Base-by-base conservation (phyloP, 2,329 filamentous ascomycete species). In the Xylariaceae sp. region DNA sequence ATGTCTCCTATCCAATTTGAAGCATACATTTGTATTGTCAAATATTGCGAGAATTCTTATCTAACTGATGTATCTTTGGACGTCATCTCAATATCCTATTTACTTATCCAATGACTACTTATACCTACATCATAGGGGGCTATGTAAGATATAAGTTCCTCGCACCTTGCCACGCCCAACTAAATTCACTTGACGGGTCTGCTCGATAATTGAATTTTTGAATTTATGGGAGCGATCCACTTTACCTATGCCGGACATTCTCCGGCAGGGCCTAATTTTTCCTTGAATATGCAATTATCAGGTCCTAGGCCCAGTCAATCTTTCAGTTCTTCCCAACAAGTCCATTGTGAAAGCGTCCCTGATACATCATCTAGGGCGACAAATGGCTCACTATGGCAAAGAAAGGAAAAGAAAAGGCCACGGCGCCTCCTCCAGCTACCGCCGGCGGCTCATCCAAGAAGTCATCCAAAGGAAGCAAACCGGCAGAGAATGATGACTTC, bases 351-450 rank as follows among this genome's bases (percentile, higher is more conserved):
- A n/a, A 21, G 19, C 18, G 29, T 23, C 29, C 18, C 29, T 42
- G 10, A 37, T n/a, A 26, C 44, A 46, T 19, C 44, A 46, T 19
- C 12, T 20, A 42, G 26, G 20, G 47, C 23, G 7, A 19, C 57
- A 52, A 63, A 67, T 67, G 65, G 60, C 61, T 66, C 53, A 67
- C 32, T 45, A 82, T 82, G 80, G 78, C 73, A 32, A 82, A 82
- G 67, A 83, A 83, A 67, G 79, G 77, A 29, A 84, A 84, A 63
- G 79, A 74, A 41, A 81, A 81, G 72, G 75, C 73, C 56, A 67
- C 74, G 46, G 66, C 75, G 48, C 70, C 76, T 47, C 67, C 73
- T 40, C 69, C 71, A 14, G 61, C 66, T 9, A 62, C 70, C 48
- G 56, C 67, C 14, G 62, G 64, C 44, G 53, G 65, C 44, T 64